phyloP scores from a whole-genome alignment of 495 filamentous ascomycete species.

The Collariella sp. region DNA sequence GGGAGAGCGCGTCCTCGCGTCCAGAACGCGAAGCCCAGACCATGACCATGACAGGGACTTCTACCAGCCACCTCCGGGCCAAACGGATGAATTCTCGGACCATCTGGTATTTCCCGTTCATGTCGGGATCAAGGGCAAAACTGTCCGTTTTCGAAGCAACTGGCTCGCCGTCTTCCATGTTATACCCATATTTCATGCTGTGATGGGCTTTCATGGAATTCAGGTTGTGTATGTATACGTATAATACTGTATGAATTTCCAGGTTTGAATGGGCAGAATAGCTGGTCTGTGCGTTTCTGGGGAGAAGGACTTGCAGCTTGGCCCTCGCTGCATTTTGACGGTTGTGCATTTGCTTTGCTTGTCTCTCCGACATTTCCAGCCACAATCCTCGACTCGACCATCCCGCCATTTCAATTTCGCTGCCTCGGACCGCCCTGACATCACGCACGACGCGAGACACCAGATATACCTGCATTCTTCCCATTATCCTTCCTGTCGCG shows the following conservation, averaged over 20 bases:
- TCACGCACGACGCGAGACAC: slow-evolving; percentile 11
- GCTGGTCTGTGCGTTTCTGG: background rate
- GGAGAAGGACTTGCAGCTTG: background rate
- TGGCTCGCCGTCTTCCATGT: too few species aligned
- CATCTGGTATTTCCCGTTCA: too few species aligned
- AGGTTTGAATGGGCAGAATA: background rate
- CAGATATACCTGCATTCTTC: slow-evolving; percentile 23
- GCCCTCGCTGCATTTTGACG: background rate
- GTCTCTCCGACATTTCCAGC: slow-evolving; percentile 29
- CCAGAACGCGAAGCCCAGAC: slow-evolving; percentile 4
- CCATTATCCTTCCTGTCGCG: slow-evolving; percentile 15
- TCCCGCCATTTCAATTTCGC: slow-evolving; percentile 25
- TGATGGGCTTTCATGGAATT: too few species aligned
- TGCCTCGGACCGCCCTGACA: slow-evolving; percentile 11
- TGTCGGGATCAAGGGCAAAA: too few species aligned
- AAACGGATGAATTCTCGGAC: too few species aligned
- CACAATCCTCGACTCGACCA: slow-evolving; percentile 14
- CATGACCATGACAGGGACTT: too few species aligned
- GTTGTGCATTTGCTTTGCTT: slow-evolving; percentile 1
- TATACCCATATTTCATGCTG: too few species aligned
- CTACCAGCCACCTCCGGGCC: too few species aligned
- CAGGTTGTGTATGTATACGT: too few species aligned
- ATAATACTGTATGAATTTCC: too few species aligned
- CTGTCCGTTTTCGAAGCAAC: too few species aligned
- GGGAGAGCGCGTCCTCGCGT: slow-evolving; percentile 11